Conservation (phyloP, 106 monocot genomes). For the Dendrobium chrysotoxum region DNA sequence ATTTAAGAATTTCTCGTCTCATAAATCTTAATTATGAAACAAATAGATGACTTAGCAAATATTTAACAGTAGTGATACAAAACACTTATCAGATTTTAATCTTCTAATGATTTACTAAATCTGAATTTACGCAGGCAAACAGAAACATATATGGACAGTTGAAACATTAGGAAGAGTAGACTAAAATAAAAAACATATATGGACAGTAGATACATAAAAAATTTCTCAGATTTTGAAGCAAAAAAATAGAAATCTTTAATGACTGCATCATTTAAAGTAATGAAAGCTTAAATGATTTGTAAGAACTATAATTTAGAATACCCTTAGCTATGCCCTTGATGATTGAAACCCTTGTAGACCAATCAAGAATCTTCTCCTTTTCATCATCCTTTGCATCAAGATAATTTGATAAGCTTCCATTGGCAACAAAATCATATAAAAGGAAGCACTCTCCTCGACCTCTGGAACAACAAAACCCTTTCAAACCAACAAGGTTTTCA, state of each 20-base stretch:
- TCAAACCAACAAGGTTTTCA: conserved; percentile 58
- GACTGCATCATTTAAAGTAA: background rate
- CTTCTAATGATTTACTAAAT: no score
- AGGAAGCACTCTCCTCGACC: conserved; percentile 84
- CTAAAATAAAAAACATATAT: no score
- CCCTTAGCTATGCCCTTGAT: conserved; percentile 87
- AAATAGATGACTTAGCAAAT: no score
- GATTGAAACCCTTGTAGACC: conserved; percentile 67
- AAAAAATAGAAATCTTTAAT: background rate
- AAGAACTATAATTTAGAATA: conserved; percentile 13
- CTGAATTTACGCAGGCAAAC: no score
- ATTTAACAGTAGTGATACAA: no score
- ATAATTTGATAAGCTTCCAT: conserved; percentile 59
- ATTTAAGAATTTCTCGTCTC: no score
- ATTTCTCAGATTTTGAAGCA: background rate
- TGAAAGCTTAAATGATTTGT: background rate
- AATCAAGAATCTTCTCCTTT: conserved; percentile 35
- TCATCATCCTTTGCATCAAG: conserved; percentile 42
- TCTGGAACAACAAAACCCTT: conserved; percentile 77
- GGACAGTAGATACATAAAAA: no score
- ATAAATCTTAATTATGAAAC: no score
- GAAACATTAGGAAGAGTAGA: no score
- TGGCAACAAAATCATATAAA: conserved; percentile 64
- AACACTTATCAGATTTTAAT: no score
- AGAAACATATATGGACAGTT: no score